phyloP scores from a whole-genome alignment of 768 basidiomycete genomes.

The Russula earlei region DNA sequence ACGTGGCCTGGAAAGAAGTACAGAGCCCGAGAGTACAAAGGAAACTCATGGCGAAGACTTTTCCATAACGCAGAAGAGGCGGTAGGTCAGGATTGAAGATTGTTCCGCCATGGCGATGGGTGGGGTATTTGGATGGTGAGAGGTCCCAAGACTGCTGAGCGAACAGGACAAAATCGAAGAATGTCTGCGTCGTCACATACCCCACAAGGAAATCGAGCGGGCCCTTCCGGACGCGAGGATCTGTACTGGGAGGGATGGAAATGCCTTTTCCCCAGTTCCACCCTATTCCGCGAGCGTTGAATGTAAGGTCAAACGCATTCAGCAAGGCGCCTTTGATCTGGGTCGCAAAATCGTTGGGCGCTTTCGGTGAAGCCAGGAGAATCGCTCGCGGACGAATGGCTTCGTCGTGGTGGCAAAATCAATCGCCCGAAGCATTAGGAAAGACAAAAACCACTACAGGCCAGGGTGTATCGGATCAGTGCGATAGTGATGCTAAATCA shows the following conservation, averaged over 20 bases:
- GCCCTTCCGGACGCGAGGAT: slow-evolving; percentile 32
- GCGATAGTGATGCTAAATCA: background rate
- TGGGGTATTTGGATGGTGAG: slow-evolving; percentile 29
- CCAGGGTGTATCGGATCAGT: background rate
- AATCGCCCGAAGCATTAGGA: slow-evolving; percentile 12
- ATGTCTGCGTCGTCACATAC: slow-evolving; percentile 38
- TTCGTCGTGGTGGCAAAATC: slow-evolving; percentile 10
- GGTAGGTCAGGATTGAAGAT: slow-evolving; percentile 31
- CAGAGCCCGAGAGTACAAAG: slow-evolving; percentile 12
- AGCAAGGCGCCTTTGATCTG: slow-evolving; percentile 9
- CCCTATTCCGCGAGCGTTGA: slow-evolving; percentile 46
- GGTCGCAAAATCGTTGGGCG: background rate
- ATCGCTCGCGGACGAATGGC: slow-evolving; percentile 13
- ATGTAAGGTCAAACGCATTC: slow-evolving; percentile 41
- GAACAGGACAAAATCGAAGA: slow-evolving; percentile 30
- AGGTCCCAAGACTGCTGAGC: slow-evolving; percentile 20
- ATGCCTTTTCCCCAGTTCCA: slow-evolving; percentile 46
- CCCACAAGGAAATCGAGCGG: slow-evolving; percentile 30
- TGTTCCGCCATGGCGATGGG: slow-evolving; percentile 26
- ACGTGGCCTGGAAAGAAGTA: slow-evolving; percentile 12
- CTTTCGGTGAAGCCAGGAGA: slow-evolving; percentile 6
- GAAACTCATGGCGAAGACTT: slow-evolving; percentile 19
- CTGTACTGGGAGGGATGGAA: slow-evolving; percentile 29
- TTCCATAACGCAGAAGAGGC: slow-evolving; percentile 27
- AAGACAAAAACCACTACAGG: slow-evolving; percentile 8